Evolutionary conservation across 139 green algal genomes (phyloP).

Genomic region (Bryopsis sp.): DNA sequence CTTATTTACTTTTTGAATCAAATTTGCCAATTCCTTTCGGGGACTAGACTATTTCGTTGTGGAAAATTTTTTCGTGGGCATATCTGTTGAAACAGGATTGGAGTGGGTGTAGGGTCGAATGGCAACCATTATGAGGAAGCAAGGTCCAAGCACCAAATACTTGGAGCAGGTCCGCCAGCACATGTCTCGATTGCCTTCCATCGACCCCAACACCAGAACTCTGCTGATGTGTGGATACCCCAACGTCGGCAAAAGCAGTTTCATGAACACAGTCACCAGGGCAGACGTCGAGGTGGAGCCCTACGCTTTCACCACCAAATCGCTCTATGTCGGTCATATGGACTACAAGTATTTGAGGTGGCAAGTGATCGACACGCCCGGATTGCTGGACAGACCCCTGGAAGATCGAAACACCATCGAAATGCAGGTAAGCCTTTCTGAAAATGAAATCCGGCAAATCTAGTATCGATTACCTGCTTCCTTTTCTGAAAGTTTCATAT

Average conservation of each 20-base stretch:
- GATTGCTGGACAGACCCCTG: constrained; percentile 94
- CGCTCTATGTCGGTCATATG: constrained; percentile 93
- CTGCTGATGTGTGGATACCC: constrained; percentile 96
- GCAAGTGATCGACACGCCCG: constrained; percentile 97
- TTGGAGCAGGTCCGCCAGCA: constrained; percentile 99
- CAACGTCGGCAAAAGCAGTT: constrained; percentile 95
- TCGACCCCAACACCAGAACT: constrained; percentile 95
- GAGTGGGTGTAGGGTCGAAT: constrained; percentile 75
- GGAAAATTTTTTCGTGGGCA: not conserved
- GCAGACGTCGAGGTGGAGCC: constrained; percentile 98
- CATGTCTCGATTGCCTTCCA: constrained; percentile 92
- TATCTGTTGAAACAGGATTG: not conserved
- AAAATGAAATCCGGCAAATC: too few species aligned
- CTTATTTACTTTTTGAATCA: too few species aligned
- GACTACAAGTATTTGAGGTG: constrained; percentile 98
- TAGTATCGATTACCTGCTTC: too few species aligned
- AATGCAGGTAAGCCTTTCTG: constrained; percentile 68
- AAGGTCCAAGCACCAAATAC: constrained; percentile 83
- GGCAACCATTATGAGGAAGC: constrained; percentile 98
- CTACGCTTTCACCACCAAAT: constrained; percentile 96
- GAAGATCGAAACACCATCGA: constrained; percentile 99
- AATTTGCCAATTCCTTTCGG: not conserved
- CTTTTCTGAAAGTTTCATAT: too few species aligned
- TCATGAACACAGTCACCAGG: constrained; percentile 96
- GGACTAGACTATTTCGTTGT: not conserved